Evolutionary conservation across 1,139 yeast species (phyloP), one percentile per base, ranked within the genome.

Genomic region (Yamadazyma membranifaciens): DNA sequence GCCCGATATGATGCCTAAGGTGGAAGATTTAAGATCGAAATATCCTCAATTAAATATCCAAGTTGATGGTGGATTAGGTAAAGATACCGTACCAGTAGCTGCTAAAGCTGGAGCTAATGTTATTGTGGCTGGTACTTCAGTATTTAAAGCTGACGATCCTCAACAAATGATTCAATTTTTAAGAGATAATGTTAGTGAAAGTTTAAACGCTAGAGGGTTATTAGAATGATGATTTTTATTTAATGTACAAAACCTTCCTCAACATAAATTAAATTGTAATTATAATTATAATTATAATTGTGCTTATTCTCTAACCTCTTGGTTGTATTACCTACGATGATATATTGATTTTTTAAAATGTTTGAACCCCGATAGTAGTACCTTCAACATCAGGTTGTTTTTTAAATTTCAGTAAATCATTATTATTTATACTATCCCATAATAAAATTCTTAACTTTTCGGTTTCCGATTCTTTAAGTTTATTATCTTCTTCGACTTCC

Each of bases 31-130:
- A 54, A 80, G 99, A 62, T 62, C 63, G 37, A 78, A 75, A 58
- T 87, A 73, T 64, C 97, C 98, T 13, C 60, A 81, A 28, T 70
- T 91, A 60, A 82, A 92, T 63, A 87, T 92, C 52, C 94, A 92
- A 67, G 99, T 92, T 27, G 99, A 92, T 60, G 99, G 99, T 47
- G 99, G 99, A 0, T 72, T 92, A 48, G 95, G 95, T 44, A 82
- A 81, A 50, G 89, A 80, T 37, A 92, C 95, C 6, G 81, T 88
- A 41, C 85, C 80, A 40, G 75, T 75, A 29, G 97, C 97, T 42
- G 96, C 98, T 16, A 74, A 75, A 43, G 97, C 97, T 9, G 98
- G 98, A 42, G 98, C 98, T 40, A 92, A 92, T 62, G 97, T 92
- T 36, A 91, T 94, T 59, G 99, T 92, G 40, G 98, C 98, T 2